Evolutionary conservation across 2,329 filamentous ascomycete genomes (phyloP).

Genomic region (Neonectria coccinea): DNA sequence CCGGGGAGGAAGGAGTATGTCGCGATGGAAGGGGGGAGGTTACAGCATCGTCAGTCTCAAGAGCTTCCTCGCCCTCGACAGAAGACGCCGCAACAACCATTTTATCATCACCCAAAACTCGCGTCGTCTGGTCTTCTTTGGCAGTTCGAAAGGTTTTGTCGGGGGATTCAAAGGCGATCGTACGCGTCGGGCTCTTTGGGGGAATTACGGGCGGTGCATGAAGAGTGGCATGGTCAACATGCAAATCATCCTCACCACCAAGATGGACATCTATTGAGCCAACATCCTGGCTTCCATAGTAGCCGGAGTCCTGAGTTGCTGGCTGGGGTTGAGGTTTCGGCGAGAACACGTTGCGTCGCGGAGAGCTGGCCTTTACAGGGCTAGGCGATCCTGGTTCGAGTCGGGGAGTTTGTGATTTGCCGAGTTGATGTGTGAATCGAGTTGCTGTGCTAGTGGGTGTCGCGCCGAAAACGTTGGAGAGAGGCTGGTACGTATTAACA

Average conservation of each 20-base stretch:
- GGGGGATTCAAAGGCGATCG: conserved; percentile 47
- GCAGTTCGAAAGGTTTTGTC: conserved; percentile 58
- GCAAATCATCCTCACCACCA: conserved; percentile 35
- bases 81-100: conserved; percentile 18
- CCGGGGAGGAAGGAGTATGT: conserved; percentile 15
- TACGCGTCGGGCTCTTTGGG: conserved; percentile 41
- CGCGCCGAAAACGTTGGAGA: conserved; percentile 69
- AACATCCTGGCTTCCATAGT: conserved; percentile 73
- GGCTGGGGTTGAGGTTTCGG: conserved; percentile 46
- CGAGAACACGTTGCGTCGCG: conserved; percentile 49
- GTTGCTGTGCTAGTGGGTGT: conserved; percentile 66
- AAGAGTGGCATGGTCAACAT: conserved; percentile 35
- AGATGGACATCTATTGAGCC: conserved; percentile 42
- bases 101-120: conserved; percentile 27
- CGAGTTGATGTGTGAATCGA: conserved; percentile 63
- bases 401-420: conserved; percentile 66
- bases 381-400: conserved; percentile 60
- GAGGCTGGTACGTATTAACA: conserved; percentile 60
- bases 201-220: conserved; percentile 34
- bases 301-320: conserved; percentile 71
- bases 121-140: conserved; percentile 57
- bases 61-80: conserved; percentile 19
- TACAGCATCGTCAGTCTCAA: neutral
- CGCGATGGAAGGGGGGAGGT: conserved; percentile 8
- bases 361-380: conserved; percentile 50